Evolutionary conservation across 148 eudicot genomes (phyloP), one percentile per base, ranked within the genome.

Genomic region (Rhododendron ovatum): DNA sequence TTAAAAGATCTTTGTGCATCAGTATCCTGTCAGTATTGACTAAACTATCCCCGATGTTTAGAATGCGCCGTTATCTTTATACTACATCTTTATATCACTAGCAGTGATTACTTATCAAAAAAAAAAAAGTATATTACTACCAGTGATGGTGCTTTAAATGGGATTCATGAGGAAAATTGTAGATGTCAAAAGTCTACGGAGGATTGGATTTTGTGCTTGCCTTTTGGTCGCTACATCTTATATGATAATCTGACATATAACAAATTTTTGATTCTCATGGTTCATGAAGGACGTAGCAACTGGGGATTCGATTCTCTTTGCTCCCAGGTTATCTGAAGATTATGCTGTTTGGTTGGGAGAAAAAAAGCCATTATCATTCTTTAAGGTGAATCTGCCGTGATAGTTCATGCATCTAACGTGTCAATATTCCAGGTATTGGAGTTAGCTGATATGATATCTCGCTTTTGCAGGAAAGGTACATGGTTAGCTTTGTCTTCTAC

Each of bases 281-380:
- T 84, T 48, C 71, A 55, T 86, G 88, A 90, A 96, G 99, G 98
- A 96, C 91, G 84, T 96, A 55, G 91, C 94, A 6, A 95, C 90
- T 53, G 98, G 99, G 84, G 90, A 93, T 48, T 94, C 98, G 45
- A 87, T 96, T 78, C 91, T 96, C 35, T 96, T 96, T 91, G 92
- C 94, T 87, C 98, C 99, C 41, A 91, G 95, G 65, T 88, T 96
- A 88, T 93, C 98, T 76, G 86, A 91, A 88, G 99, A 95, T 5
- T 96, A 96, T 93, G 99, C 98, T 84, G 94, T 96, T 86, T 96
- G 99, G 99, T 65, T 94, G 90, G 99, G 99, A 87, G 93, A 94
- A 91, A 94, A 94, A 89, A 91, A 95, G 88, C 91, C 94, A 65
- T 78, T 88, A 55, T 91, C 98, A 45, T 88, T 88, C 85, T 89